A percentile compares a stretch with the other conserved stretches of the same genome.
Evolutionary conservation across 768 basidiomycete genomes (phyloP).

Genomic region (Phylloporus sp.): DNA sequence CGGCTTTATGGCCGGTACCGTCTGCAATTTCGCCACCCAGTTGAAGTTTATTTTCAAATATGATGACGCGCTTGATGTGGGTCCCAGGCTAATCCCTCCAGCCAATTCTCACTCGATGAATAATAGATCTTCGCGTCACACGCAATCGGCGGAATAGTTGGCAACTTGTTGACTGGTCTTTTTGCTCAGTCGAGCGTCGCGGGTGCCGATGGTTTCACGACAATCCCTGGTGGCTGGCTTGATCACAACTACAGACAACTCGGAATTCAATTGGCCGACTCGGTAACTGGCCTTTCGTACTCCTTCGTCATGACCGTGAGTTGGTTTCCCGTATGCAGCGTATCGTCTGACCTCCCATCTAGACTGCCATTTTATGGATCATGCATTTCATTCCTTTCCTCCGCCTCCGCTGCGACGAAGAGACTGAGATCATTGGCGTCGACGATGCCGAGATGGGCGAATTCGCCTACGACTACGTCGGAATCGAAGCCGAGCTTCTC

Average conservation of each 20-base stretch:
- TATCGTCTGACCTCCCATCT: neutral
- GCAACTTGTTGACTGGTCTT: constrained; percentile 79
- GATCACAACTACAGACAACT: constrained; percentile 79
- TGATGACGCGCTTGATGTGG: constrained; percentile 77
- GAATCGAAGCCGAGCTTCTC: constrained; percentile 51
- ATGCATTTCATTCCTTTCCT: constrained; percentile 87
- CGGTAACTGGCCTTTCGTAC: constrained; percentile 57
- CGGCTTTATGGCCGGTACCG: constrained; percentile 75
- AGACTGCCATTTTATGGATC: constrained; percentile 80
- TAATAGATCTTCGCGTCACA: constrained; percentile 84
- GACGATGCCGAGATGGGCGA: constrained; percentile 91
- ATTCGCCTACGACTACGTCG: constrained; percentile 84
- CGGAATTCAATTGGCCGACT: constrained; percentile 80
- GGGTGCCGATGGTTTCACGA: constrained; percentile 66
- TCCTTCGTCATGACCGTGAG: constrained; percentile 74
- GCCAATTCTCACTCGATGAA: neutral
- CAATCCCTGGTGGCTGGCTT: constrained; percentile 81
- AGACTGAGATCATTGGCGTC: constrained; percentile 75
- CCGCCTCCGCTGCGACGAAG: constrained; percentile 60
- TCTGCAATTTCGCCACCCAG: constrained; percentile 95
- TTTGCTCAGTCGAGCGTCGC: constrained; percentile 84
- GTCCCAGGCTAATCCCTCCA: constrained; percentile 17
- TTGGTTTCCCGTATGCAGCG: constrained; percentile 1
- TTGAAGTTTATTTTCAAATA: constrained; percentile 78
- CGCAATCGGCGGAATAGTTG: constrained; percentile 70